Conservation (phyloP, 2,329 filamentous ascomycete species). For the Cordyceps cateniannulata region DNA sequence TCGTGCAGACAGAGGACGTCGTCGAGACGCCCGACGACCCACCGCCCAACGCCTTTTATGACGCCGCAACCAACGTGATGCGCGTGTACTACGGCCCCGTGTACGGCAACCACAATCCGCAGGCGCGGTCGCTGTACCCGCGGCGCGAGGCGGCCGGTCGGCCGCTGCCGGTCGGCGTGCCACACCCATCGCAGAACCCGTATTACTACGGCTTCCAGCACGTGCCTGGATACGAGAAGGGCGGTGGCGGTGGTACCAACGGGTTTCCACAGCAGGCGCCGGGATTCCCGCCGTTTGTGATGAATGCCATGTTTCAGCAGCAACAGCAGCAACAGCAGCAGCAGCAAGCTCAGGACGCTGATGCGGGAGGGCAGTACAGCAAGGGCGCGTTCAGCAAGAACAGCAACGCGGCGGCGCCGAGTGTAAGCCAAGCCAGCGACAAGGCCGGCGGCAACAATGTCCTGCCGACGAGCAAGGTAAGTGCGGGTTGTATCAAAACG, state of each 20-base stretch:
- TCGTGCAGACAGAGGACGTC: slow-evolving; percentile 50
- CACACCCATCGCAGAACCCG: slow-evolving; percentile 36
- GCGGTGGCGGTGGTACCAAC: slow-evolving; percentile 4
- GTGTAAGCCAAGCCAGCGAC: slow-evolving; percentile 9
- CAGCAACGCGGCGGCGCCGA: slow-evolving; percentile 3
- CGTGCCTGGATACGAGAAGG: slow-evolving; percentile 16
- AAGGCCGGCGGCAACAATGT: not conserved
- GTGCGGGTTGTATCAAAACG: not conserved
- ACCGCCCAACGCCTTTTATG: slow-evolving; percentile 53
- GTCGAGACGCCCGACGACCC: slow-evolving; percentile 47
- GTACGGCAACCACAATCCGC: slow-evolving; percentile 44
- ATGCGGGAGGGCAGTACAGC: not conserved
- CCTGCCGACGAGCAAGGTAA: slow-evolving; percentile 13
- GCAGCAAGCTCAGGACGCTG: not conserved
- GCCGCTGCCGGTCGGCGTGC: slow-evolving; percentile 34
- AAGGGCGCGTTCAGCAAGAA: slow-evolving; percentile 12
- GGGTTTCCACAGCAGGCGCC: slow-evolving; percentile 3
- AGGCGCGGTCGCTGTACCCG: slow-evolving; percentile 37
- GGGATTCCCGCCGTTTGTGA: slow-evolving; percentile 16
- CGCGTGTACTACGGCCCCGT: slow-evolving; percentile 52
- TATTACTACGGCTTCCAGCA: slow-evolving; percentile 35
- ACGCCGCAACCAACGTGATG: slow-evolving; percentile 43
- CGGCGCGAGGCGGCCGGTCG: slow-evolving; percentile 24
- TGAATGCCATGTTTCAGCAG: slow-evolving; percentile 10
- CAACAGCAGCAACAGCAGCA: slow-evolving; percentile 1